Conservation (phyloP, 495 filamentous ascomycete species). For the Parathielavia hyrcaniae region DNA sequence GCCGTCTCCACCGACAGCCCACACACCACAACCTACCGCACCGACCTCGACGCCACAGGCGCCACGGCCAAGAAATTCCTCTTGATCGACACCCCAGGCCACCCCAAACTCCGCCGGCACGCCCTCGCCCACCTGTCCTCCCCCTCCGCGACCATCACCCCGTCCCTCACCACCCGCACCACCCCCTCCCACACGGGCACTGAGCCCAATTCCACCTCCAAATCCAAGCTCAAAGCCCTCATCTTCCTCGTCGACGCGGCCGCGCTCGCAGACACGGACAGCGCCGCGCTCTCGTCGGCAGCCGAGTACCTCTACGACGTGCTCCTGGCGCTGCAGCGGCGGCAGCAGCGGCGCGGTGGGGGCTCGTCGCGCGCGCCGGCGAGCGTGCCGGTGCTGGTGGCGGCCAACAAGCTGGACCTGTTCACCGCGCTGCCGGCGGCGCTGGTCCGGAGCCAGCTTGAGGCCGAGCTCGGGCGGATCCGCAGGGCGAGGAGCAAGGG, state of each 20-base stretch:
- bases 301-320: conserved; percentile 74
- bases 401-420: conserved; percentile 90
- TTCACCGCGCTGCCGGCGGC: conserved; percentile 85
- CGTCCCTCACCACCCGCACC: conserved; percentile 39
- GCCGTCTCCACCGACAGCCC: conserved; percentile 56
- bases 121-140: conserved; percentile 47
- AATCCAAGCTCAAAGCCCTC: conserved; percentile 60
- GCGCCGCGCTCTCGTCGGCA: conserved; percentile 34
- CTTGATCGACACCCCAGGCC: conserved; percentile 83
- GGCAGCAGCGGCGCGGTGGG: conserved; percentile 50
- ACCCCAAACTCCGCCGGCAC: conserved; percentile 78
- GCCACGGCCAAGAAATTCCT: conserved; percentile 62
- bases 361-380: conserved; percentile 52
- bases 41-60: conserved; percentile 45
- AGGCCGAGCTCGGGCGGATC: conserved; percentile 75
- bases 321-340: conserved; percentile 72
- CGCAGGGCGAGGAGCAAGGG: conserved; percentile 72
- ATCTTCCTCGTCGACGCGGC: conserved; percentile 87
- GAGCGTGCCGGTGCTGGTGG: conserved; percentile 69
- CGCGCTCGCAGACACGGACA: conserved; percentile 51
- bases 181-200: conserved; percentile 44
- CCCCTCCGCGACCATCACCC: conserved; percentile 59
- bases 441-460: conserved; percentile 67
- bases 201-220: conserved; percentile 21
- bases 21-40: conserved; percentile 53